Evolutionary conservation across 2,329 filamentous ascomycete genomes (phyloP).

Genomic region (Neurospora crassa): DNA sequence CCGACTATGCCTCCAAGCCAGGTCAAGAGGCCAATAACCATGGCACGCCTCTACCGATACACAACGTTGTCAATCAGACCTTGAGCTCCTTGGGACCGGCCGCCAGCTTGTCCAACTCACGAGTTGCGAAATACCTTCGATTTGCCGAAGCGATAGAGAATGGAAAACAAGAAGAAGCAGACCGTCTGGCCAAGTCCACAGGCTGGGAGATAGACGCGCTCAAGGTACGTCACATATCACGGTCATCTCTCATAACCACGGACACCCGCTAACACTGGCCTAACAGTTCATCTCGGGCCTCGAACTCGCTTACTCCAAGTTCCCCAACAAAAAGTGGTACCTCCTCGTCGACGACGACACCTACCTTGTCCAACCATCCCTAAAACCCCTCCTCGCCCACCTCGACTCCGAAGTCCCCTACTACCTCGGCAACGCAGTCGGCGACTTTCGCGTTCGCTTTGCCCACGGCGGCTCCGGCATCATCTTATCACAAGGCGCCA

Average conservation of each 20-base stretch:
- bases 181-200: conserved; percentile 26
- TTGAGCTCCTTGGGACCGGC: conserved; percentile 22
- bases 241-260: not conserved
- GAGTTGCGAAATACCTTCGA: conserved; percentile 31
- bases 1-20: conserved; percentile 33
- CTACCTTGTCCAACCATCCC: conserved; percentile 39
- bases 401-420: conserved; percentile 36
- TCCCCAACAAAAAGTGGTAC: conserved; percentile 50
- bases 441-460: conserved; percentile 45
- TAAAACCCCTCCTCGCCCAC: conserved; percentile 38
- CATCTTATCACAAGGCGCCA: conserved; percentile 40
- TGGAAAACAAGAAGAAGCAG: conserved; percentile 26
- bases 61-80: conserved; percentile 30
- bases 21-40: conserved; percentile 15
- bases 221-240: conserved; percentile 28
- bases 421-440: conserved; percentile 48
- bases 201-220: conserved; percentile 42
- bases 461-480: conserved; percentile 48
- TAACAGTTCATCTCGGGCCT: conserved; percentile 44
- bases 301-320: conserved; percentile 37
- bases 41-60: conserved; percentile 24
- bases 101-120: conserved; percentile 17
- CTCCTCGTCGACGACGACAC: conserved; percentile 50
- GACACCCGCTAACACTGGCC: not conserved
- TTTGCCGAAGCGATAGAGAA: conserved; percentile 29